Evolutionary conservation across 495 filamentous ascomycete species (phyloP), one percentile per base, ranked within the genome.

Genomic region (Trypethelium eluteriae): DNA sequence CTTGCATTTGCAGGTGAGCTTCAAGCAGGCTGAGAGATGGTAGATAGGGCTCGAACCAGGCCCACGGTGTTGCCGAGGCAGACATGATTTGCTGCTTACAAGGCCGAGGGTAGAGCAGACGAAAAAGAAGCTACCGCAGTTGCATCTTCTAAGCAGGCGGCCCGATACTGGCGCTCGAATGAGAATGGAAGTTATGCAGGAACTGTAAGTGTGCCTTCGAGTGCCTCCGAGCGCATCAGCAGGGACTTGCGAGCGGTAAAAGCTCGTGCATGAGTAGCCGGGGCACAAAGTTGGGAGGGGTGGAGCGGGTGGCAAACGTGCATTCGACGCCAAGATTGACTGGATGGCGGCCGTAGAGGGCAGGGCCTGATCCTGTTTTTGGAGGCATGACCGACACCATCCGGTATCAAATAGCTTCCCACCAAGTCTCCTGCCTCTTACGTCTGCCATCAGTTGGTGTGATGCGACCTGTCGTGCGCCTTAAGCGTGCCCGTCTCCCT

Each of bases 21-120:
- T 2, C n/a, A 18, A 32, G 53, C 7, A 4, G 7, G 11, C 25
- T 35, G 32, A 18, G 11, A 32, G 53, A 14, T 18, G 32, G 53
- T 16, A 53, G 49, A 18, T 16, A 53, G 53, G 53, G 53, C 41
- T 14, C 14, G 14, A 44, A 44, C 14, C 41, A 44, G 7, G n/a
- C 6, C 53, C 53, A 59, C 53, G 53, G 53, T 59, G 25, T 59
- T 35, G 25, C 32, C 34, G 53, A 36, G 36, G 32, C 0, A 36
- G 53, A 6, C 53, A 59, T 59, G 53, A 59, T 59, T 59, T 59
- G 53, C 53, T 59, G 32, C 53, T 59, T 34, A 2, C 14, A 10
- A 34, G 53, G 14, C 53, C 53, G 18, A 34, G 53, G 53, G 3
- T 35, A 32, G 5, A 18, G 16, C 25, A 53, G n/a, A 16, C 49